Evolutionary conservation across 306 rosid species (phyloP), one percentile per base, ranked within the genome.

Genomic region (Herpetospermum pedunculosum): DNA sequence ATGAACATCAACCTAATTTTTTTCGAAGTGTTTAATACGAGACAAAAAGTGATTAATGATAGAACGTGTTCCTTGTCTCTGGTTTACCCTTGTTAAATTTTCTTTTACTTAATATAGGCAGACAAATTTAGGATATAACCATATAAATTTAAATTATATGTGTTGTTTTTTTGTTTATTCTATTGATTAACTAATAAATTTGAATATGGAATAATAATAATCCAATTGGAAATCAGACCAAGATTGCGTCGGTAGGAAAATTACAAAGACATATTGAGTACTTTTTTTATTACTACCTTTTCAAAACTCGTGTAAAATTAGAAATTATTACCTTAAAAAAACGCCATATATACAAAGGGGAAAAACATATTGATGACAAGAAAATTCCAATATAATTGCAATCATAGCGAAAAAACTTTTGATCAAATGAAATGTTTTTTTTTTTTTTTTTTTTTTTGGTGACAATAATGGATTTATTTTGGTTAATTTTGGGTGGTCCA

Each of bases 21-120:
- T 15, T 0, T 32, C 3, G n/a, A 14, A 64, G 69, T 19, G 50
- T 67, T 23, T 38, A 76, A 69, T 82, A 78, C 44, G 76, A 75
- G 85, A 81, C 88, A 90, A 84, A 83, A 82, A 84, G 85, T 77
- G 74, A 83, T 84, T 85, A 83, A 83, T 76, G 76, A 83, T 87
- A 71, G 83, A 79, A 81, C 82, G 87, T 80, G 86, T 83, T 80
- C 78, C 79, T 87, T 88, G 89, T 86, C 90, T 88, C 73, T 79
- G 44, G 32, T 14, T 55, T 55, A 55, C 46, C 29, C 15, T 63
- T 30, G 15, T 63, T 63, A 30, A 59, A 8, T 9, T 64, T 21
- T 77, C 60, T 79, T 84, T 81, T 76, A 47, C 74, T 82, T 68
- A 16, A 46, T 34, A 29, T 34, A 78, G 54, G 70, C 62, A 57